Evolutionary conservation across 495 filamentous ascomycete genomes (phyloP).

Genomic region (Pyrenula massariospora): DNA sequence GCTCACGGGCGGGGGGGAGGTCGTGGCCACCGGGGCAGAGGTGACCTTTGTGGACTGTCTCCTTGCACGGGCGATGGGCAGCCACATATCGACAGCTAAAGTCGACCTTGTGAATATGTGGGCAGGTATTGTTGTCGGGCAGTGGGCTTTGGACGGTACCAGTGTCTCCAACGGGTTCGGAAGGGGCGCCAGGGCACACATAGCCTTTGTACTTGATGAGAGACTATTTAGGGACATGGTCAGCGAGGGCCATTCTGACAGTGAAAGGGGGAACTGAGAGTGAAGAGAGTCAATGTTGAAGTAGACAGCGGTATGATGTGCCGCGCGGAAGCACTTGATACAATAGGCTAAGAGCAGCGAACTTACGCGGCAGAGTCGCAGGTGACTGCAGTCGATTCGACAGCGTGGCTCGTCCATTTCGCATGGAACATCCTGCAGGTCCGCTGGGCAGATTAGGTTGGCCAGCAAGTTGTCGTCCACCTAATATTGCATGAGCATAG

Average conservation of each 20-base stretch:
- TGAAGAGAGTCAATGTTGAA: too few relatives aligned
- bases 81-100: background rate
- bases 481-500: background rate
- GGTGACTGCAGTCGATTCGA: background rate
- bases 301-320: too few relatives aligned
- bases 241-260: too few relatives aligned
- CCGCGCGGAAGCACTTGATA: too few relatives aligned
- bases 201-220: background rate
- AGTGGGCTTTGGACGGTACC: background rate
- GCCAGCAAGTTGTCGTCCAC: background rate
- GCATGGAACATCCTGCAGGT: background rate
- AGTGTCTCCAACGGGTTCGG: background rate
- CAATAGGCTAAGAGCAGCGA: background rate
- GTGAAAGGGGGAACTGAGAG: too few relatives aligned
- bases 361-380: background rate
- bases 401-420: background rate
- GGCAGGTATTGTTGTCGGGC: background rate
- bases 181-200: background rate
- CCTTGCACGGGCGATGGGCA: background rate
- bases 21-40: background rate
- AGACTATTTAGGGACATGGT: too few relatives aligned
- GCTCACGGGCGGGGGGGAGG: background rate
- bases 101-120: background rate
- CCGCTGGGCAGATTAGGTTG: background rate
- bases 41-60: background rate